Percentiles rank a stretch among this genome's conserved stretches.
Conservation (phyloP, 495 filamentous ascomycete genomes). For the Penicillium diatomitis region DNA sequence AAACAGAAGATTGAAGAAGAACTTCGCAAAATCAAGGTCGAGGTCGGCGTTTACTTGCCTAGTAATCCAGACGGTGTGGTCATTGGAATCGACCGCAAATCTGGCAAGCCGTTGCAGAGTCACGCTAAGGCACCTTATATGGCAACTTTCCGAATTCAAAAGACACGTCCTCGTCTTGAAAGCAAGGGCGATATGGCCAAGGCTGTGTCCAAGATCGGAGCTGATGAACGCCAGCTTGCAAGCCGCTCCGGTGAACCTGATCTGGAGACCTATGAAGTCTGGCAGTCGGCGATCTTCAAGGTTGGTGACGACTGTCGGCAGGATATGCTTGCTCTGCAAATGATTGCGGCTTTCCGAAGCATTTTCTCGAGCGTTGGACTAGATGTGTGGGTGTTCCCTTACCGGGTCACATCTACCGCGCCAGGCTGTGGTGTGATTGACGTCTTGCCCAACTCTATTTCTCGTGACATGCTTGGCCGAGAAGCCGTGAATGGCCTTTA, state of each 20-base stretch:
- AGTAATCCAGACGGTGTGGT: slow-evolving; percentile 96
- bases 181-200: slow-evolving; percentile 9
- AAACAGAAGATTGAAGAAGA: slow-evolving; percentile 99
- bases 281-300: slow-evolving; percentile 99
- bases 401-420: slow-evolving; percentile 95
- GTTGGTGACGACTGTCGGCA: slow-evolving; percentile 98
- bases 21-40: slow-evolving; percentile 89
- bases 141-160: slow-evolving; percentile 95
- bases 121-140: slow-evolving; percentile 98
- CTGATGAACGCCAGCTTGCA: slow-evolving; percentile 43
- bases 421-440: slow-evolving; percentile 98
- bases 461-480: slow-evolving; percentile 94
- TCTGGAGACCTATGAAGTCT: slow-evolving; percentile 68
- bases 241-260: slow-evolving; percentile 30
- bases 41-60: slow-evolving; percentile 93
- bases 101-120: slow-evolving; percentile 91
- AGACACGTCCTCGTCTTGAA: slow-evolving; percentile 45
- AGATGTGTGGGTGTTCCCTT: slow-evolving; percentile 94
- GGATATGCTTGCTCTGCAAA: slow-evolving; percentile 91
- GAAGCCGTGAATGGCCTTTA: slow-evolving; percentile 97
- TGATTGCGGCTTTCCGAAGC: slow-evolving; percentile 93
- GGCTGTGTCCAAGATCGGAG: slow-evolving; percentile 14
- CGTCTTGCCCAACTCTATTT: slow-evolving; percentile 93
- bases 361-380: slow-evolving; percentile 92
- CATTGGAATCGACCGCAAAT: slow-evolving; percentile 94